These are phyloP conservation scores for Xerocomus minutiporus DNA, from an alignment of 1,284 basidiomycete species.

Conservation along the genomic window DNA sequence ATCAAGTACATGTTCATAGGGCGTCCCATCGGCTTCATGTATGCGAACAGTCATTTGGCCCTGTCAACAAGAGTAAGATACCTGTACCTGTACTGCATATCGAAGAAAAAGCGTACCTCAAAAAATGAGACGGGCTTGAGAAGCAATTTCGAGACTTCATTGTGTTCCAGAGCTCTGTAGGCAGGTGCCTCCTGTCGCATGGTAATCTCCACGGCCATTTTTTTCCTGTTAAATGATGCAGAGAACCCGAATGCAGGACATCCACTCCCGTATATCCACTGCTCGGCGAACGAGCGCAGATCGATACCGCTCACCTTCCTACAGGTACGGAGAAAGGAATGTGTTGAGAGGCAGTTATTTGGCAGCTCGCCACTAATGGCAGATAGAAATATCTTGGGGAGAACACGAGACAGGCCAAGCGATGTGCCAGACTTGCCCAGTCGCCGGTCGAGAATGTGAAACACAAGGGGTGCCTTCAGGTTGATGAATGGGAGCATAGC, in stretches of 20 bases:
- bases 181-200: slow-evolving; percentile 89
- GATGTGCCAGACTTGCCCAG: slow-evolving; percentile 95
- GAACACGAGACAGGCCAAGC: slow-evolving; percentile 88
- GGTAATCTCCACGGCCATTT: slow-evolving; percentile 95
- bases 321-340: slow-evolving; percentile 87
- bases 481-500: slow-evolving; percentile 84
- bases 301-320: slow-evolving; percentile 92
- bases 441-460: slow-evolving; percentile 92
- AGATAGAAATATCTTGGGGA: slow-evolving; percentile 93
- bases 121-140: slow-evolving; percentile 85
- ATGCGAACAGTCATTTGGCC: slow-evolving; percentile 98
- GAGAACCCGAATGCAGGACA: slow-evolving; percentile 89
- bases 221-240: slow-evolving; percentile 95
- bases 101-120: slow-evolving; percentile 50
- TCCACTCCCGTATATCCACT: slow-evolving; percentile 98
- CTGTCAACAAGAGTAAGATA: slow-evolving; percentile 33
- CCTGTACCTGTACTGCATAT: not conserved
- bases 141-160: slow-evolving; percentile 61
- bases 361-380: slow-evolving; percentile 90
- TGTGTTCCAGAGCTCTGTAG: slow-evolving; percentile 60
- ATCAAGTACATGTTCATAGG: slow-evolving; percentile 97
- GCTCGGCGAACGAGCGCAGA: slow-evolving; percentile 86
- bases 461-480: slow-evolving; percentile 90
- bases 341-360: slow-evolving; percentile 85
- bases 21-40: slow-evolving; percentile 98